Conservation (phyloP, 371 early-diverging fungal species). For the Batkoa obscura region DNA sequence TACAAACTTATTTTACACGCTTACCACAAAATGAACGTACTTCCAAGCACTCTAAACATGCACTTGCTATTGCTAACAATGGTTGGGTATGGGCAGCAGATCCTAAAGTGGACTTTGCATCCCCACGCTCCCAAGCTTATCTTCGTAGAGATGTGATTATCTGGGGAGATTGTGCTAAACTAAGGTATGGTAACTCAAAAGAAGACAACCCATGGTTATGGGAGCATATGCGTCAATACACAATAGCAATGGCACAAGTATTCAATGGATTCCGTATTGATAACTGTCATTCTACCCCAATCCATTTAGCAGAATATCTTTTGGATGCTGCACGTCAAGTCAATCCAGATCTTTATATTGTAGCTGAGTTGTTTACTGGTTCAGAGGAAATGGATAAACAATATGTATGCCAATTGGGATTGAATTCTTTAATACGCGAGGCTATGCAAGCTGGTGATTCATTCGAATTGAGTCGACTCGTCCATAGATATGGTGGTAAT, state of each 20-base stretch:
- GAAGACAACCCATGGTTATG: constrained; percentile 89
- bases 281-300: constrained; percentile 94
- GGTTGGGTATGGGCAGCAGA: constrained; percentile 98
- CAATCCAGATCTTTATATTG: constrained; percentile 79
- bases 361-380: constrained; percentile 94
- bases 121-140: constrained; percentile 65
- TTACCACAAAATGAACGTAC: constrained; percentile 22
- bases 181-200: constrained; percentile 70
- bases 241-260: constrained; percentile 58
- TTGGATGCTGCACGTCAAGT: constrained; percentile 70
- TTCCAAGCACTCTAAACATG: constrained; percentile 26
- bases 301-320: constrained; percentile 81
- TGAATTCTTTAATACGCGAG: constrained; percentile 88
- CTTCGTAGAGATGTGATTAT: constrained; percentile 83
- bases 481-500: constrained; percentile 76
- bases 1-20: constrained; percentile 84
- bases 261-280: constrained; percentile 96
- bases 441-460: constrained; percentile 95
- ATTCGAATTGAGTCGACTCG: constrained; percentile 65
- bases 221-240: constrained; percentile 80
- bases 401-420: constrained; percentile 80
- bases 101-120: constrained; percentile 82
- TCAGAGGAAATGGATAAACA: constrained; percentile 73
- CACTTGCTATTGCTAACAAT: constrained; percentile 69
- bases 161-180: constrained; percentile 97